Percentiles rank a stretch among this genome's conserved stretches.
Conservation (phyloP, 1,139 yeast species). For the Pichia inconspicua region DNA sequence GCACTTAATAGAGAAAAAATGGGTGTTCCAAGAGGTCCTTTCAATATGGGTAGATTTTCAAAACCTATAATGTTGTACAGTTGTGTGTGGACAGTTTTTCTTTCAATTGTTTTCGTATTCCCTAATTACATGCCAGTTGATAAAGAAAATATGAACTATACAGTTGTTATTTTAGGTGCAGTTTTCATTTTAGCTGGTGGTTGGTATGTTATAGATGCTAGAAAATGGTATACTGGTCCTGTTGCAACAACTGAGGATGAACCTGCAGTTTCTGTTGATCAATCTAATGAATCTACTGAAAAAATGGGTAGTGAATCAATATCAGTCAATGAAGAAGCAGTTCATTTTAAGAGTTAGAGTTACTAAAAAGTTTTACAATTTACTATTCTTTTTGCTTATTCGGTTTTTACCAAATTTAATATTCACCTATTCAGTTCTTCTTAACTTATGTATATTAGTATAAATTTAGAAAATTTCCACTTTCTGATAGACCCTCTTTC, state of each 20-base stretch:
- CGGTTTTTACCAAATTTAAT: too few relatives aligned
- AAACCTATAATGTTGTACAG: conserved; percentile 29
- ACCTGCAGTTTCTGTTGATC: background rate
- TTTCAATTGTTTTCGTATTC: conserved; percentile 39
- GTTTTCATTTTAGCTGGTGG: conserved; percentile 28
- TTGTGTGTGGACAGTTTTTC: conserved; percentile 38
- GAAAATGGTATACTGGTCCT: conserved; percentile 29
- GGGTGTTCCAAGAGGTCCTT: conserved; percentile 33
- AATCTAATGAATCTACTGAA: background rate
- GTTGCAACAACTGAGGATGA: conserved; percentile 25
- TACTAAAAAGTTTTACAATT: too few relatives aligned
- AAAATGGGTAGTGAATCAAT: background rate
- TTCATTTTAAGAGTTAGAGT: background rate
- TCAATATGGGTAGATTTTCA: conserved; percentile 29
- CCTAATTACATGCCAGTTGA: conserved; percentile 45
- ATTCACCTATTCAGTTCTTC: background rate
- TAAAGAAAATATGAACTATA: conserved; percentile 43
- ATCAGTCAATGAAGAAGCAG: conserved; percentile 1
- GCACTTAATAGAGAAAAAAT: conserved; percentile 33
- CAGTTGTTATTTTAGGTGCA: conserved; percentile 34
- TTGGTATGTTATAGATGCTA: conserved; percentile 28
- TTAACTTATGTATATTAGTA: background rate
- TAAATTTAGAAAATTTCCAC: too few relatives aligned
- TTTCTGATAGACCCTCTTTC: too few relatives aligned
- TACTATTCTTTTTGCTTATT: too few relatives aligned